These are phyloP conservation scores for Sarocladium oryzae DNA, from an alignment of 2,329 filamentous ascomycete genomes.

Conservation along the genomic window DNA sequence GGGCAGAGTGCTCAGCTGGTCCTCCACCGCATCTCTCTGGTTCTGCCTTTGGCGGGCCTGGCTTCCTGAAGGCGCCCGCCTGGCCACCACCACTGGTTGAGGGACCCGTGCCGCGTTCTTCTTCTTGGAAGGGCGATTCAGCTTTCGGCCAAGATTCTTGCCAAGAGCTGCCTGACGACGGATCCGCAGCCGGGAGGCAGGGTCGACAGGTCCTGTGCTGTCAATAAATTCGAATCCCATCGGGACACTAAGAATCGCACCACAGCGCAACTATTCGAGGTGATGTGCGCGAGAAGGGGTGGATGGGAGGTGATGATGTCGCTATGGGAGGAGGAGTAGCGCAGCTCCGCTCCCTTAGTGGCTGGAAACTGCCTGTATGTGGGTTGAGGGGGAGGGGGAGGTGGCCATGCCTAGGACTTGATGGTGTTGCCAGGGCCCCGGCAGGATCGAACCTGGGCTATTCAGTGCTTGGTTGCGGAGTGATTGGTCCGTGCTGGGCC, in stretches of 20 bases:
- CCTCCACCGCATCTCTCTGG: background rate
- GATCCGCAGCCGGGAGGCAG: conserved; percentile 1
- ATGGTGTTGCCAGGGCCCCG: background rate
- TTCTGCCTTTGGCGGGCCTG: background rate
- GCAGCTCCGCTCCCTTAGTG: background rate
- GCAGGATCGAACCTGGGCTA: no score
- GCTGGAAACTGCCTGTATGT: background rate
- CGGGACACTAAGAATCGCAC: no score
- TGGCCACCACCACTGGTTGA: no score
- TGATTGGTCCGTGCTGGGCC: no score
- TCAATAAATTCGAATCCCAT: conserved; percentile 9
- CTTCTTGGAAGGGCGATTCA: background rate
- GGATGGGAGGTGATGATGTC: background rate
- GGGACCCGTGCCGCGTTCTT: background rate
- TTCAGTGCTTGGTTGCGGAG: no score
- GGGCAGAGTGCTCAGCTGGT: background rate
- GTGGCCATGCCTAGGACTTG: no score
- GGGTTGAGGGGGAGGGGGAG: no score
- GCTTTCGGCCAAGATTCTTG: conserved; percentile 8
- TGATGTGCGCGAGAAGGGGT: no score
- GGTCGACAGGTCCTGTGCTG: background rate
- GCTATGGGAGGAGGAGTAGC: background rate
- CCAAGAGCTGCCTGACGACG: conserved; percentile 8
- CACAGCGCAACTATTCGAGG: no score
- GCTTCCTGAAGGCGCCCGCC: no score